Evolutionary conservation across 1,139 yeast species (phyloP), one percentile per base, ranked within the genome.

Genomic region (Chernovozyma aurita): DNA sequence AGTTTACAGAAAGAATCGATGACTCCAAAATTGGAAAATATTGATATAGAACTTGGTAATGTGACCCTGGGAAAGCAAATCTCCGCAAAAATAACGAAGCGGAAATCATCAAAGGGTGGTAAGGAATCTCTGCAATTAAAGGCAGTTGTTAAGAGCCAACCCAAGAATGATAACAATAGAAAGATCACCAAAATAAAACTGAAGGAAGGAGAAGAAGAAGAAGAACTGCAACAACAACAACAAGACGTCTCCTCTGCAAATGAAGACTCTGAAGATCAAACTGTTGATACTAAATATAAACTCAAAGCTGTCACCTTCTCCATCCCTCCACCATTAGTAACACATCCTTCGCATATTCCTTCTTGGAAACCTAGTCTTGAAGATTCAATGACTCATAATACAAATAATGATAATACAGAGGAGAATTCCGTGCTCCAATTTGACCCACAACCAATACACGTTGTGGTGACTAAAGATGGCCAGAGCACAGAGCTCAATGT

Each of bases 331-430:
- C 83, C 82, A 20, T 59, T 76, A 7, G 70, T 86, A 4, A 82
- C 95, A 0, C 90, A 87, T 52, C 97, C 97, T 2, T 71, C 78
- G 4, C 95, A 87, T 61, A 55, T 74, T 66, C 47, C 76, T 68
- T 36, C 85, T 63, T 58, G 95, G 90, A 49, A 80, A 57, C 62
- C 70, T 54, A 45, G 59, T 58, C 52, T 73, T 55, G 30, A 31
- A 4, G 30, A 31, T 14, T 18, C 12, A n/a, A 17, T 13, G 20
- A 21, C 9, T 21, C 8, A 26, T 17, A 39, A 36, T 25, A 6
- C 9, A 9, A 34, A 44, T 44, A 62, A 70, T 16, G 55, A 58
- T n/a, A 69, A 70, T 37, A 66, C 80, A 4, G 57, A 64, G 1
- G 70, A 70, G 13, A 80, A 51, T 12, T 46, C 52, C 22, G 42